Base-by-base conservation (phyloP, 2,329 filamentous ascomycete genomes). In the Colletotrichum coccodes region DNA sequence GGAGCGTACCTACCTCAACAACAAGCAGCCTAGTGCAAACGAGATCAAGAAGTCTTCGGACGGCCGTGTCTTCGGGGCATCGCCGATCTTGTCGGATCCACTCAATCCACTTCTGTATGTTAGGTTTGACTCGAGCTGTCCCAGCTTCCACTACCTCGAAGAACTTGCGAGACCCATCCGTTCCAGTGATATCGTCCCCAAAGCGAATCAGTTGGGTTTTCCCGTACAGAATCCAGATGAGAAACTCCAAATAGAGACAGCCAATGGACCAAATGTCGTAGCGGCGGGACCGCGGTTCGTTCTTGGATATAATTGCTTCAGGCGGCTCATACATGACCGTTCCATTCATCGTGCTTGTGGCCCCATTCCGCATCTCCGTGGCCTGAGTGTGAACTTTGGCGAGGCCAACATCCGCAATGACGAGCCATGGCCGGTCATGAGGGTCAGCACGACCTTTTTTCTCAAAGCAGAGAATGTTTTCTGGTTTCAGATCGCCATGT, bases 181-280 rank as follows among this genome's bases (percentile, higher is more conserved):
- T n/a, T n/a, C n/a, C n/a, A 16, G 47, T 44, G n/a, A 61, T 61
- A 2, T 62, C 60, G 1, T 46, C 21, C 1, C 40, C 50, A 30
- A 62, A 62, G 7, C 50, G 50, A 16, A n/a, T 5, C 3, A 66
- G 40, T 40, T 53, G n/a, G 9, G 16, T 28, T 8, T 44, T 60
- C 28, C 75, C 76, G 1, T 73, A 73, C 0, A 78, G 60, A 0
- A 78, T 42, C 77, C 77, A 79, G 6, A 77, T 71, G 3, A 74
- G 23, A 1, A 73, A 74, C 56, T 79, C 77, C 1, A 79, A 63
- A 0, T 72, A 71, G 7, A 79, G 73, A 30, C 76, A 78, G 0
- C 77, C 77, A 54, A 79, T 71, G 0, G 76, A 77, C 77, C 77
- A 79, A 4, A 74, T 70, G 7, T 79, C 77, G 14, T 76, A 79